Base-by-base conservation (phyloP, 129 eudicot species). In the Deinandra increscens region DNA sequence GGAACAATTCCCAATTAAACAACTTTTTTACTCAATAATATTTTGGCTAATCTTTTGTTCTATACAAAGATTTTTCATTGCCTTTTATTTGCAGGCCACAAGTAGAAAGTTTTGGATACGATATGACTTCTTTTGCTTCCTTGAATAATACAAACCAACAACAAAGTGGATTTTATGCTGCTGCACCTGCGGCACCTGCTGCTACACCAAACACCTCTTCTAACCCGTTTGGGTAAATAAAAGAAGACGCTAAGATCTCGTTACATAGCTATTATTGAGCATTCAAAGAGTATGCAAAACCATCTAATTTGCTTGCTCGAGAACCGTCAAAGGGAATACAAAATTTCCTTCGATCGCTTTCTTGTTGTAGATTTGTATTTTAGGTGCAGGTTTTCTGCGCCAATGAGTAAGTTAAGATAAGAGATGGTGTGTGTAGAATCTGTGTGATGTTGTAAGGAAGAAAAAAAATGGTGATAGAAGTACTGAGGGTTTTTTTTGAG, bases 171-270 rank as follows among this genome's bases (percentile, higher is more conserved):
- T 65, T 82, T 10, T 75, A 66, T 46, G 10, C 34, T 10, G 17
- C n/a, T n/a, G n/a, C n/a, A n/a, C n/a, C n/a, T n/a, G n/a, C n/a
- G n/a, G n/a, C 31, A 26, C 31, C 31, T 26, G 31, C 31, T 26
- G 31, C 31, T 26, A 26, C 79, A 7, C 34, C 73, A 67, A 66
- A 67, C 73, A 75, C 75, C 31, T 26, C 31, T 34, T 86, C 88
- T 11, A 88, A 88, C 80, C 95, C 95, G 49, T 88, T 85, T 71
- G 95, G 95, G 60, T 88, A 64, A 64, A 15, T 12, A 9, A 37
- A 46, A 69, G 1, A 46, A n/a, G 6, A 6, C 39, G 49, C 44
- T 1, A 1, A 49, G 34, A 38, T n/a, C 14, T 66, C 9, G 42
- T 15, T 33, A 51, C 1, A 31, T 64, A 64, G 9, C n/a, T 17